Base-by-base conservation (phyloP, 257 asterid genomes). In the Lantana camara region DNA sequence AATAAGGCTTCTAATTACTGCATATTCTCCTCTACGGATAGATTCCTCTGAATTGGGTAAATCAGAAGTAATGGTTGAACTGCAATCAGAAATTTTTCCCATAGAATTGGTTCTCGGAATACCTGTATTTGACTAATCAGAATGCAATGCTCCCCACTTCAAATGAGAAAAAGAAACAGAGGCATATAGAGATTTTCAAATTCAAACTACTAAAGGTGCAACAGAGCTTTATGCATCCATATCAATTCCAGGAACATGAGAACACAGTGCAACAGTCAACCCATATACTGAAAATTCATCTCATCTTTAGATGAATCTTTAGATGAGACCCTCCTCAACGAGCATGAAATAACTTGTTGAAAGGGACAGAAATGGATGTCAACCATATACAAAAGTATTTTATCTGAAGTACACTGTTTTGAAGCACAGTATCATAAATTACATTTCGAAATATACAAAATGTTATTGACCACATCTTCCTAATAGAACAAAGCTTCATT, bases 1-100 rank as follows among this genome's bases (percentile, higher is more conserved):
- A 73, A 87, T 87, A 75, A 92, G 86, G 79, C 98, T 92, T 82
- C 98, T 84, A 77, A 92, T 87, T 67, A 89, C 97, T 53, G 91
- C 72, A 82, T 92, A 92, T 76, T 92, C 98, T 73, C 98, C 98
- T 80, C 93, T 83, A 59, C 84, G 94, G 64, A 89, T 80, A 64
- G 97, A 83, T 78, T 89, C 98, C 75, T 87, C 96, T 10, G 91
- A 80, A 80, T 82, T 85, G 42, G 91, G 85, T 59, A 83, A 67
- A 72, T 80, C 89, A 12, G 81, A 80, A 69, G 75, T 71, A 55
- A 85, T 75, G 71, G 78, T 80, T 34, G 91, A 76, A 69, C 77
- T 67, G 71, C 83, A 83, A 68, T 84, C 95, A 67, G 91, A 79
- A 71, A 92, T 69, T 80, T 78, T 87, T 11, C 98, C 98, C 77